phyloP scores from a whole-genome alignment of 148 eudicot genomes.

The Spergularia marina region DNA sequence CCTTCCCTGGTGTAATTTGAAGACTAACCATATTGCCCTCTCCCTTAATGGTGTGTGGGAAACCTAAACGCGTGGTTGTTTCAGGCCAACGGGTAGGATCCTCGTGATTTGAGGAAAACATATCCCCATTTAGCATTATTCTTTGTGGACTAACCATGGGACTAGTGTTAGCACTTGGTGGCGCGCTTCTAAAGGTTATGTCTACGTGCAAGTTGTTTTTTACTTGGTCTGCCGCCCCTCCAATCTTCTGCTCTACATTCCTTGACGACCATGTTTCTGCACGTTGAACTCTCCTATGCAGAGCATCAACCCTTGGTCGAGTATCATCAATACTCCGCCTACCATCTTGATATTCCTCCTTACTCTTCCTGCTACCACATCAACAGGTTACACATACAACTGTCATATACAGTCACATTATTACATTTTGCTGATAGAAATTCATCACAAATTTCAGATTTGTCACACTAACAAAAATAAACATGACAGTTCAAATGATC shows the following conservation, averaged over 20 bases:
- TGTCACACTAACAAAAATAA: neutral
- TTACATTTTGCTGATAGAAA: too few relatives aligned
- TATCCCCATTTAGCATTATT: conserved; percentile 35
- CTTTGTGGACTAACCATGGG: conserved; percentile 55
- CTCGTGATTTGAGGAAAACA: conserved; percentile 29
- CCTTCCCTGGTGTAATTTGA: conserved; percentile 38
- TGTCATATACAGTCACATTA: neutral
- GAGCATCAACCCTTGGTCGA: conserved; percentile 32
- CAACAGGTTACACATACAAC: conserved; percentile 4
- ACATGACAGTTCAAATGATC: too few relatives aligned
- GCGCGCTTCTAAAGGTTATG: conserved; percentile 49
- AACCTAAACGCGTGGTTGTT: conserved; percentile 35
- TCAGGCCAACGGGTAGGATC: conserved; percentile 54
- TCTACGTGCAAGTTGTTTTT: conserved; percentile 31
- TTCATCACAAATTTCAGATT: neutral
- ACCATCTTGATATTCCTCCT: conserved; percentile 25
- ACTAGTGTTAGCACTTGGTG: conserved; percentile 53
- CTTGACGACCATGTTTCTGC: conserved; percentile 35
- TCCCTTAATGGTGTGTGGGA: conserved; percentile 23
- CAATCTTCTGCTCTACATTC: conserved; percentile 29
- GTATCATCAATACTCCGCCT: conserved; percentile 37
- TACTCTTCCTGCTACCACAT: conserved; percentile 11
- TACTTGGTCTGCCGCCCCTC: conserved; percentile 11
- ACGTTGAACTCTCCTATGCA: conserved; percentile 26
- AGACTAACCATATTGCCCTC: conserved; percentile 34